A percentile compares a stretch with the other conserved stretches of the same genome.
phyloP scores from a whole-genome alignment of 2,329 filamentous ascomycete genomes.

The Colletotrichum cuscutae region DNA sequence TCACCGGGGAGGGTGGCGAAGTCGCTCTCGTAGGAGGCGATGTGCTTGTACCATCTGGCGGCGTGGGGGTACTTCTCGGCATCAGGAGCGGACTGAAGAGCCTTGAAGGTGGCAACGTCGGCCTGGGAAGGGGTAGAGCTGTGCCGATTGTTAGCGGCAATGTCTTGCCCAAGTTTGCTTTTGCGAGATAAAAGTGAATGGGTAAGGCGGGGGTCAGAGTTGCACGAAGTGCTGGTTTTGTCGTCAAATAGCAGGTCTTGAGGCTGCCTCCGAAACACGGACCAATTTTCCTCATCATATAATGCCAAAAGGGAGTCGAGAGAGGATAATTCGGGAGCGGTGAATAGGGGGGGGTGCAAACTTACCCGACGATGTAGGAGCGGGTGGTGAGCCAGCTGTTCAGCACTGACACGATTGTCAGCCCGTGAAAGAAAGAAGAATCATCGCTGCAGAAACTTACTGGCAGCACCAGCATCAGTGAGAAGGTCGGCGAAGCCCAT shows the following conservation, averaged over 20 bases:
- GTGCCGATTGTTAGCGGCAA: constrained; percentile 23
- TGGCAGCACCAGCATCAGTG: constrained; percentile 68
- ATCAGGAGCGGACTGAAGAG: constrained; percentile 78
- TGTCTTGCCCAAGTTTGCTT: constrained; percentile 1
- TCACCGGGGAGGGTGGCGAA: constrained; percentile 93
- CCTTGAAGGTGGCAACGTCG: constrained; percentile 96
- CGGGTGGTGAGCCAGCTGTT: constrained; percentile 80
- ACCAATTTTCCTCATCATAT: constrained; percentile 90
- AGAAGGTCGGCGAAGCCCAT: constrained; percentile 79
- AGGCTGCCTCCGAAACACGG: constrained; percentile 94
- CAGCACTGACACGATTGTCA: constrained; percentile 63
- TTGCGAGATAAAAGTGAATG: neutral
- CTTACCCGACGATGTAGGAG: constrained; percentile 87
- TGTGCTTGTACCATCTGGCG: constrained; percentile 99
- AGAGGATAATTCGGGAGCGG: neutral
- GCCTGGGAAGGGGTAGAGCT: constrained; percentile 83
- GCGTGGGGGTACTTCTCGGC: constrained; percentile 91
- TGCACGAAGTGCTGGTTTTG: constrained; percentile 76
- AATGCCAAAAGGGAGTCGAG: constrained; percentile 37
- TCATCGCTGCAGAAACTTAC: constrained; percentile 48
- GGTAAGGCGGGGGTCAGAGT: constrained; percentile 67
- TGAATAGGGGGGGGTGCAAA: constrained; percentile 39
- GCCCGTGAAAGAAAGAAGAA: constrained; percentile 36
- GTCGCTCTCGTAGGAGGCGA: constrained; percentile 90
- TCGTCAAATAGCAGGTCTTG: constrained; percentile 91